Evolutionary conservation across 148 eudicot species (phyloP).

Genomic region (Persicaria tinctoria): DNA sequence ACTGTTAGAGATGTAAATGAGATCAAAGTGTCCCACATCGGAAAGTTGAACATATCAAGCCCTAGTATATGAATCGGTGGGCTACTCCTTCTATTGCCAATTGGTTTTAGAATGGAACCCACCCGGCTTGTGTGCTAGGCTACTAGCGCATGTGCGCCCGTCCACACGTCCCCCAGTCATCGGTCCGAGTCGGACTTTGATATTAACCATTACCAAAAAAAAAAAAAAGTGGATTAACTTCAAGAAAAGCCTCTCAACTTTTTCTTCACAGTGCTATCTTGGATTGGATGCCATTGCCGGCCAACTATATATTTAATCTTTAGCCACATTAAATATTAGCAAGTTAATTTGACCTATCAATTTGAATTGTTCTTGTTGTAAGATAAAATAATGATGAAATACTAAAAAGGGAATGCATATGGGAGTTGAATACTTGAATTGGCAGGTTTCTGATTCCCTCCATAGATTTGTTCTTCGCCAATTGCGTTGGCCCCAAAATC

Average conservation of each 20-base stretch:
- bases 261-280: background rate
- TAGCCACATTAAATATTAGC: background rate
- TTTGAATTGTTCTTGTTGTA: background rate
- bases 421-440: background rate
- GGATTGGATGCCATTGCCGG: conserved; percentile 5
- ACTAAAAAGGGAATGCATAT: background rate
- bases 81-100: too few relatives aligned
- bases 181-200: too few relatives aligned
- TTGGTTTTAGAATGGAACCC: too few relatives aligned
- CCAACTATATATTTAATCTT: background rate
- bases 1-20: too few relatives aligned
- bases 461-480: background rate
- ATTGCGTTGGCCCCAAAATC: background rate
- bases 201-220: too few relatives aligned
- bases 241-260: background rate
- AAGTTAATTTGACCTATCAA: background rate
- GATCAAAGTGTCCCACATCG: too few relatives aligned
- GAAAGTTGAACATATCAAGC: too few relatives aligned
- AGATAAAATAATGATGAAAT: background rate
- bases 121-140: too few relatives aligned
- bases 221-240: background rate
- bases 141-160: too few relatives aligned
- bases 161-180: too few relatives aligned
- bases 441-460: conserved; percentile 1
- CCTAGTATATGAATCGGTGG: too few relatives aligned